Evolutionary conservation across 345 rosid species (phyloP), one percentile per base, ranked within the genome.

Genomic region (Hirschfeldia incana): DNA sequence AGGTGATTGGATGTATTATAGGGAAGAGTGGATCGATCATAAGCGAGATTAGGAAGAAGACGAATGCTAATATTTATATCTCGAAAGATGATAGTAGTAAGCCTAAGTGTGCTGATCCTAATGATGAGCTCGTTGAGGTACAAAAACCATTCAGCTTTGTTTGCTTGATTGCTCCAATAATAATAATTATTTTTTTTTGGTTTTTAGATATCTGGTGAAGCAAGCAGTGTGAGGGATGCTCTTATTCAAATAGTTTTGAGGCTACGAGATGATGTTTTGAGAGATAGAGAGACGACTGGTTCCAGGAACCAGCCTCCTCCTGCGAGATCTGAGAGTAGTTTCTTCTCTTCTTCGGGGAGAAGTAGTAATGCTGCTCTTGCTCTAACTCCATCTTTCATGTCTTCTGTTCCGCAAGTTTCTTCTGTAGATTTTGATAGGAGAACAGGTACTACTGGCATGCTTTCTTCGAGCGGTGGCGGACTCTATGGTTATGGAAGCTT

Each of bases 11-110:
- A 29, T 95, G 99, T 75, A 80, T 95, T 67, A 93, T 93, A 79
- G 99, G 99, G 72, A 95, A 89, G 85, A 84, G 91, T 74, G 99
- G 99, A 59, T 89, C 97, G 34, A 91, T 93, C 70, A 86, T 95
- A 76, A 91, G 89, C 76, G 99, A 95, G 83, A 95, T 93, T 69
- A 83, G 99, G 84, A 91, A 87, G 84, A 89, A 86, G 76, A 95
- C 98, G 8, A 89, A 67, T 62, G 96, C 99, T 0, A 94, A 91
- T 82, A 80, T 95, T 15, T 87, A 89, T 61, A 91, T 95, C 79
- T 88, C 97, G 4, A 95, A 90, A 86, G 92, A 90, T 63, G 82
- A 73, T 75, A 75, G 42, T 61, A 70, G 42, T 61, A 70, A 21
- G 72, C 93, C 94, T 2, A 90, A 84, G 77, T 85, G 84, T 81